Percentiles rank a stretch among this genome's conserved stretches.
phyloP scores from a whole-genome alignment of 2,329 filamentous ascomycete species.

The Zasmidium angulare region DNA sequence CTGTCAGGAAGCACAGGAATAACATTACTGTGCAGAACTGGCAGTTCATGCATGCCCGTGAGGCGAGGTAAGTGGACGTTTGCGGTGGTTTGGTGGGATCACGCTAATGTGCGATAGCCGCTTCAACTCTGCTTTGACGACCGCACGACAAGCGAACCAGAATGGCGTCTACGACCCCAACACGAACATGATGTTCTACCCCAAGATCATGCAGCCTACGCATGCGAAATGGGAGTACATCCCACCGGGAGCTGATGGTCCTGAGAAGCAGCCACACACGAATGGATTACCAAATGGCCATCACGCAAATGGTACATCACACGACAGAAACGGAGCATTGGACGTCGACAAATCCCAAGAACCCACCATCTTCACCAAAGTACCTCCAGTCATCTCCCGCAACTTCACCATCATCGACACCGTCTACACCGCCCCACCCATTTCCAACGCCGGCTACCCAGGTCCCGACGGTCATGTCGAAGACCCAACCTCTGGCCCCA shows the following conservation, averaged over 20 bases:
- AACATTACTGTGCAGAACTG: conserved; percentile 92
- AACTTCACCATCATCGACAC: conserved; percentile 66
- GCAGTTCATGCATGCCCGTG: conserved; percentile 91
- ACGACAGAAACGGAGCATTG: conserved; percentile 24
- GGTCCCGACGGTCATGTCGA: conserved; percentile 55
- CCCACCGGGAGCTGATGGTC: conserved; percentile 36
- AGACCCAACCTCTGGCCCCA: conserved; percentile 45
- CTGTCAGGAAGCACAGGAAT: conserved; percentile 74
- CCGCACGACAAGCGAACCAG: conserved; percentile 66
- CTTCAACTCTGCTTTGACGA: conserved; percentile 76
- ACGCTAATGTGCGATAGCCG: conserved; percentile 53
- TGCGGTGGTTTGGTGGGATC: neutral
- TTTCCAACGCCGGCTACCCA: conserved; percentile 59
- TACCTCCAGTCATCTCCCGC: conserved; percentile 59
- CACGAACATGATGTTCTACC: conserved; percentile 88
- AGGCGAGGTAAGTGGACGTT: conserved; percentile 68
- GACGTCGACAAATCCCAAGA: conserved; percentile 15
- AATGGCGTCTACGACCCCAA: conserved; percentile 88
- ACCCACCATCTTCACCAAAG: conserved; percentile 50
- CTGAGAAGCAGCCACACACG: conserved; percentile 26
- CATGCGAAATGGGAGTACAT: conserved; percentile 80
- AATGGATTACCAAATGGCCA: conserved; percentile 25
- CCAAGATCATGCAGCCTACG: conserved; percentile 83
- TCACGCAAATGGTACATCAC: conserved; percentile 21
- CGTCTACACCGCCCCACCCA: conserved; percentile 57